Conservation (phyloP, 78 protist species). For the Pelomyxa schiedti region DNA sequence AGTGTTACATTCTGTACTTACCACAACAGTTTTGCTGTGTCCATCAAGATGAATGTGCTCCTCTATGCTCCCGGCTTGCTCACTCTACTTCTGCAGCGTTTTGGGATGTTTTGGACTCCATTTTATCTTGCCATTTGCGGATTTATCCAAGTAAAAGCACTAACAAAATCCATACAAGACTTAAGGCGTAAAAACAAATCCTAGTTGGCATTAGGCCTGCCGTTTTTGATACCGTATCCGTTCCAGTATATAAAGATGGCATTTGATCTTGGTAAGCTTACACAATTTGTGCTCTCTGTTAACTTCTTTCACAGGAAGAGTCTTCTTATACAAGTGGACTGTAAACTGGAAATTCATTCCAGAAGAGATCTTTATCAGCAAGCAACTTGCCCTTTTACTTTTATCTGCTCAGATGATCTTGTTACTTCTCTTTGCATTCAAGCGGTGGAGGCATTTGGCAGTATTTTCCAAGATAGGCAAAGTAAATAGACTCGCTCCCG, state of each 20-base stretch:
- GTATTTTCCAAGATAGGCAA: too few species aligned
- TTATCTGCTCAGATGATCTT: slow-evolving; percentile 29
- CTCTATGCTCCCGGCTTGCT: slow-evolving; percentile 65
- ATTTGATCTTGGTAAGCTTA: slow-evolving; percentile 64
- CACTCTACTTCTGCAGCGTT: slow-evolving; percentile 22
- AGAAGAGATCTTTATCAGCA: slow-evolving; percentile 32
- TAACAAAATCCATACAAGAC: too few species aligned
- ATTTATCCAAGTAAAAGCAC: too few species aligned
- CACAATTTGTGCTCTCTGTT: neutral
- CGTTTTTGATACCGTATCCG: slow-evolving; percentile 55
- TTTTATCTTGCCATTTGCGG: slow-evolving; percentile 33
- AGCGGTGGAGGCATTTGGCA: slow-evolving; percentile 1
- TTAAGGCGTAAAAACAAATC: too few species aligned
- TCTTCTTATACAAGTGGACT: slow-evolving; percentile 69
- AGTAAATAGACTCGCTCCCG: too few species aligned
- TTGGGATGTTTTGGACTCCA: slow-evolving; percentile 43
- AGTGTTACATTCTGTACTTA: neutral
- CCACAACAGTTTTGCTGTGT: slow-evolving; percentile 15
- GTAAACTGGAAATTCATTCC: slow-evolving; percentile 77
- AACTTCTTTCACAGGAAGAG: neutral
- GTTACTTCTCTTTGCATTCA: slow-evolving; percentile 13
- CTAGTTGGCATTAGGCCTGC: slow-evolving; percentile 50
- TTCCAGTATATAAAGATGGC: slow-evolving; percentile 38
- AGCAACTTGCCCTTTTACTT: slow-evolving; percentile 26
- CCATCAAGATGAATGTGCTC: slow-evolving; percentile 83